A percentile compares a stretch with the other conserved stretches of the same genome.
phyloP scores from a whole-genome alignment of 2,329 filamentous ascomycete species.

The Iodosphaeria phyllophila region DNA sequence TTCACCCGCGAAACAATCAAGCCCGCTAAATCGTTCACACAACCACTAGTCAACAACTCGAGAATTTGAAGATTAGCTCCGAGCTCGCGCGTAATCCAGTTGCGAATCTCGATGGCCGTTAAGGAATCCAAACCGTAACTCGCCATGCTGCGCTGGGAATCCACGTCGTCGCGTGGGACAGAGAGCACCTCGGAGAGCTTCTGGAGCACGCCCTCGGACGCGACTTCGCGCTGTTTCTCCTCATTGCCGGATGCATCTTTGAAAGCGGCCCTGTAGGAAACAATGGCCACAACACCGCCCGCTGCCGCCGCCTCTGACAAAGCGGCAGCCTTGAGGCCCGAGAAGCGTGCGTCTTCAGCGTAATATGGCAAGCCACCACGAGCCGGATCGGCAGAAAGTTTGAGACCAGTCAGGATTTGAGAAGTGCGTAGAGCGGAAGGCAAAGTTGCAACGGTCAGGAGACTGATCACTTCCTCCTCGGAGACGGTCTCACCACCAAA shows the following conservation, averaged over 20 bases:
- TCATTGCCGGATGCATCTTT: constrained; percentile 9
- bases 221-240: constrained; percentile 9
- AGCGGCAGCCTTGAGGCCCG: constrained; percentile 20
- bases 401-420: constrained; percentile 13
- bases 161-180: constrained; percentile 6
- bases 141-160: constrained; percentile 7
- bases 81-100: constrained; percentile 2
- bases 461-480: constrained; percentile 8
- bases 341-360: constrained; percentile 33
- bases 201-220: constrained; percentile 9
- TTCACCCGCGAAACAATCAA: too few species aligned
- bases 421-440: too few species aligned
- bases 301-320: constrained; percentile 16
- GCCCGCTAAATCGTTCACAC: constrained; percentile 3
- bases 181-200: constrained; percentile 11
- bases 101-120: constrained; percentile 2
- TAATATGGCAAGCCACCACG: constrained; percentile 26
- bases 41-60: constrained; percentile 32
- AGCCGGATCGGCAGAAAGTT: constrained; percentile 9
- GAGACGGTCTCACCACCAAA: constrained; percentile 5
- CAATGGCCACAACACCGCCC: constrained; percentile 13
- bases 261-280: constrained; percentile 11
- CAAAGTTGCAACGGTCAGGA: constrained; percentile 9
- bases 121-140: constrained; percentile 2
- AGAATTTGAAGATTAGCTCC: constrained; percentile 23